Base-by-base conservation (phyloP, 306 rosid species). In the Spatholobus suberectus region DNA sequence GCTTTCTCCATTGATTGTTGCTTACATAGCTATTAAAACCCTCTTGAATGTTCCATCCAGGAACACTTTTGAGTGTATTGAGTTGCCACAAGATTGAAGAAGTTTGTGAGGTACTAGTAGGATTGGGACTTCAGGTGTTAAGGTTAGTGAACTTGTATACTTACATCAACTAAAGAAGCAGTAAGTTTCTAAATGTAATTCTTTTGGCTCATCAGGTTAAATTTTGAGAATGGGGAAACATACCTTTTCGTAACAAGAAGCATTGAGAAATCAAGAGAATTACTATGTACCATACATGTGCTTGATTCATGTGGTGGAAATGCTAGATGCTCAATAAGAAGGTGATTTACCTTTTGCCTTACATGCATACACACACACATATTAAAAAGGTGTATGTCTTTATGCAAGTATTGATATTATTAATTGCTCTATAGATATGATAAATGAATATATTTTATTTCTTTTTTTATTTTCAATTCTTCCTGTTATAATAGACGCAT, bases 101-200 rank as follows among this genome's bases (percentile, higher is more conserved):
- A 85, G 79, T 92, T 83, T 85, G 82, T 58, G 98, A 94, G 70
- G 92, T 94, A 78, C 81, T 88, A 66, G 91, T 94, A 85, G 98
- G 99, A 58, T 34, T 96, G 66, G 99, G 97, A 84, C 91, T 94
- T 85, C 97, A 89, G 92, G 86, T 92, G 84, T 89, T 94, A 68
- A 94, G 99, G 99, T 95, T 78, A 80, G 97, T 90, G 63, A 67
- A 63, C 81, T 79, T 34, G 32, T 41, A 55, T 79, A 54, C 69
- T 76, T 75, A 23, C 26, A 23, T 73, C 57, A 79, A 59, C 79
- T 44, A 46, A 73, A 74, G 59, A 69, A 51, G 59, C 66, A 6
- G 59, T 70, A 70, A 67, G 73, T 74, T 70, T 61, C 71, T 73
- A 85, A 76, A 70, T 70, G 5, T 61, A 17, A 47, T 82, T 70